These are phyloP conservation scores for Ocimum tenuiflorum DNA, from an alignment of 257 asterid genomes.

Conservation along the genomic window DNA sequence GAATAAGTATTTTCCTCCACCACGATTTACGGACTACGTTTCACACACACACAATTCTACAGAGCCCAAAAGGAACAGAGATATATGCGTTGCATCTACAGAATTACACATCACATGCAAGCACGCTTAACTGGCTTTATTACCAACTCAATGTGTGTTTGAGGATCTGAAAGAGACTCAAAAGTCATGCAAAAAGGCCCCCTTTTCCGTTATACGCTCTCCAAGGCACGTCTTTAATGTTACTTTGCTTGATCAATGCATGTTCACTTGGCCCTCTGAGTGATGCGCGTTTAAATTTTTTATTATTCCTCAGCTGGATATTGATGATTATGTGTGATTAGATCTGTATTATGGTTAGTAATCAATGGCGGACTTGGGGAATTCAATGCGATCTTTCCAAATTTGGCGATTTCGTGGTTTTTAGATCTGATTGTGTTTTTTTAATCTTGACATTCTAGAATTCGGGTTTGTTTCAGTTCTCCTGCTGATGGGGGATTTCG, in stretches of 20 bases:
- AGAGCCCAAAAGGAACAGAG: background rate
- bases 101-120: conserved; percentile 35
- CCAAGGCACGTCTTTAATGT: conserved; percentile 14
- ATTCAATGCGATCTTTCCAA: conserved; percentile 27
- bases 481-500: background rate
- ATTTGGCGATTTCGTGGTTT: conserved; percentile 15
- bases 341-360: conserved; percentile 27
- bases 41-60: conserved; percentile 7
- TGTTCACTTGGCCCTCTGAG: background rate
- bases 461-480: background rate
- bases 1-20: background rate
- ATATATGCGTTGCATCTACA: background rate
- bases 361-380: conserved; percentile 9
- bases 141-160: conserved; percentile 15
- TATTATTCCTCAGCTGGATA: background rate
- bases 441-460: background rate
- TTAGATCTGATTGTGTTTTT: conserved; percentile 31
- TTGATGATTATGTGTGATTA: conserved; percentile 7
- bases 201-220: conserved; percentile 24
- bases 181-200: conserved; percentile 29
- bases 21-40: background rate
- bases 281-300: conserved; percentile 3
- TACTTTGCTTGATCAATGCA: conserved; percentile 9
- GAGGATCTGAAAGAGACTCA: conserved; percentile 28
- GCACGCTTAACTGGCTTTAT: conserved; percentile 27